Percentiles rank a stretch among this genome's conserved stretches.
Conservation (phyloP, 768 basidiomycete genomes). For the Termitomyces eurrhizus region DNA sequence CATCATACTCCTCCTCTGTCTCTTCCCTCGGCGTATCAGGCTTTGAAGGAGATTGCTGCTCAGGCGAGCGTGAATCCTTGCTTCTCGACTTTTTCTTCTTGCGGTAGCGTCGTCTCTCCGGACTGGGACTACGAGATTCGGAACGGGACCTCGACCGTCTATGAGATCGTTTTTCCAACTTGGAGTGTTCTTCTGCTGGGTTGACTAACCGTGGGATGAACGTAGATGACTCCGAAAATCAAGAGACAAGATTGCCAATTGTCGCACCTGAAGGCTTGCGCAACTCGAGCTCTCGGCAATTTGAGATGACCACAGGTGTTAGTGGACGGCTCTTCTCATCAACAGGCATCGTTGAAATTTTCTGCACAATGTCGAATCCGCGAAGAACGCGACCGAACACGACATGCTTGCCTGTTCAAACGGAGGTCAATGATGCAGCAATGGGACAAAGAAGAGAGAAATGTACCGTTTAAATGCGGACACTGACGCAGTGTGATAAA, state of each 20-base stretch:
- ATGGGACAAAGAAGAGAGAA: too few species aligned
- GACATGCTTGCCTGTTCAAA: too few species aligned
- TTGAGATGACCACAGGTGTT: too few species aligned
- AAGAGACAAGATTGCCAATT: not conserved
- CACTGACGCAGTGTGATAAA: conserved; percentile 77
- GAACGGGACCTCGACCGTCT: conserved; percentile 11
- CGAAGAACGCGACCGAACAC: too few species aligned
- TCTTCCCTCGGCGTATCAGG: conserved; percentile 30
- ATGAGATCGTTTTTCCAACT: conserved; percentile 13
- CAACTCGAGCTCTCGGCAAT: conserved; percentile 84
- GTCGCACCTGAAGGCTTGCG: conserved; percentile 33
- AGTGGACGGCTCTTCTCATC: too few species aligned
- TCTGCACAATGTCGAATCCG: too few species aligned
- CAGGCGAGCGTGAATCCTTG: conserved; percentile 6
- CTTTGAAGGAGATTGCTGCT: not conserved
- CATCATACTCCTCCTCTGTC: conserved; percentile 73
- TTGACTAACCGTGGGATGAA: conserved; percentile 2
- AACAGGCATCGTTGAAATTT: too few species aligned
- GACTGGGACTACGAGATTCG: conserved; percentile 15
- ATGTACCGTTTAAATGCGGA: conserved; percentile 71
- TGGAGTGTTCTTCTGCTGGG: conserved; percentile 12
- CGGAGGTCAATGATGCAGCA: too few species aligned
- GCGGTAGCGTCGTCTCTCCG: conserved; percentile 16
- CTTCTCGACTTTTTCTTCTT: conserved; percentile 21
- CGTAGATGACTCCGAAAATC: not conserved